These are phyloP conservation scores for Mycotypha africana DNA, from an alignment of 371 early-diverging fungal genomes.

Conservation along the genomic window DNA sequence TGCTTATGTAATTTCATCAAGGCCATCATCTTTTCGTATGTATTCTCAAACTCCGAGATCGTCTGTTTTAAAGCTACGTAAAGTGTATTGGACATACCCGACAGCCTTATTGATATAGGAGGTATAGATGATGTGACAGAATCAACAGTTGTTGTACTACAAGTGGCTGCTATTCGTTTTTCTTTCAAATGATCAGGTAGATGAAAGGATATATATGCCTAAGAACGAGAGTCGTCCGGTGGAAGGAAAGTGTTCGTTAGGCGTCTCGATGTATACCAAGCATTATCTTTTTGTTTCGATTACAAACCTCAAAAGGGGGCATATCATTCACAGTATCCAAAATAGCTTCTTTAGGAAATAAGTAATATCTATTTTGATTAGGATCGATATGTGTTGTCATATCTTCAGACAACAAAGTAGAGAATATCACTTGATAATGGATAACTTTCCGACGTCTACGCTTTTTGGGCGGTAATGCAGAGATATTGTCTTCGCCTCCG, in stretches of 20 bases:
- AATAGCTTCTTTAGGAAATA: slow-evolving; percentile 45
- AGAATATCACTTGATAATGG: slow-evolving; percentile 26
- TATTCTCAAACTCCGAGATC: slow-evolving; percentile 26
- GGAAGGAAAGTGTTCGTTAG: too few species aligned
- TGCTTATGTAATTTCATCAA: slow-evolving; percentile 28
- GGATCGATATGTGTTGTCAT: slow-evolving; percentile 2
- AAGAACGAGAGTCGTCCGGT: too few species aligned
- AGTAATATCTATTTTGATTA: slow-evolving; percentile 1
- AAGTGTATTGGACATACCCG: slow-evolving; percentile 26
- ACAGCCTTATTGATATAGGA: slow-evolving; percentile 11
- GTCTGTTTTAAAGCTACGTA: slow-evolving; percentile 31
- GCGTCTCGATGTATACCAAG: too few species aligned
- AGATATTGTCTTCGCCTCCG: not conserved
- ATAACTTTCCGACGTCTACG: slow-evolving; percentile 26
- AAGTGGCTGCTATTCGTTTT: not conserved
- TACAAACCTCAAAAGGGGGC: slow-evolving; percentile 40
- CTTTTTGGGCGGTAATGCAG: slow-evolving; percentile 35
- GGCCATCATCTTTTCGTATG: slow-evolving; percentile 31
- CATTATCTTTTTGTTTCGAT: too few species aligned
- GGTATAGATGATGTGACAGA: too few species aligned
- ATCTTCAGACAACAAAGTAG: not conserved
- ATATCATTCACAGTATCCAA: slow-evolving; percentile 27
- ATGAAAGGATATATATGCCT: slow-evolving; percentile 3
- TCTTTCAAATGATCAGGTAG: not conserved
- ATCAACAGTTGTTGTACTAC: slow-evolving; percentile 8